Evolutionary conservation across 768 basidiomycete genomes (phyloP).

Genomic region (Leccinum rimulosum): DNA sequence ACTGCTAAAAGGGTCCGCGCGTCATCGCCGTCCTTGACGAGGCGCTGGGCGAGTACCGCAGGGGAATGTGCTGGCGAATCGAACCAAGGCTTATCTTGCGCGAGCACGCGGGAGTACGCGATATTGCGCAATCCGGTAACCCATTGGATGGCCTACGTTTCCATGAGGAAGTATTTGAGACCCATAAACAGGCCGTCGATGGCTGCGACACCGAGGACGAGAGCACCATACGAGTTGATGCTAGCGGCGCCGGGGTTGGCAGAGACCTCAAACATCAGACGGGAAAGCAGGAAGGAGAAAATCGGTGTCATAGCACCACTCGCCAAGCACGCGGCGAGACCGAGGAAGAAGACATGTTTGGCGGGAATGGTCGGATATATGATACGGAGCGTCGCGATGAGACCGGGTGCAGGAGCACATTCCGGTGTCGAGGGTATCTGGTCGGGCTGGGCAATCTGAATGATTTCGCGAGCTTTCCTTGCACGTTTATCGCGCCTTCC

Average conservation of each 20-base stretch:
- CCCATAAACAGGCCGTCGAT: conserved; percentile 75
- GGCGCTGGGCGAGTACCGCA: conserved; percentile 56
- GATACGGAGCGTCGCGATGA: conserved; percentile 43
- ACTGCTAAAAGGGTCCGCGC: conserved; percentile 40
- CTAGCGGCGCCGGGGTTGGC: conserved; percentile 61
- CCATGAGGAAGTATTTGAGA: conserved; percentile 79
- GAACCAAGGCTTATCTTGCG: conserved; percentile 87
- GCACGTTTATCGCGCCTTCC: no score
- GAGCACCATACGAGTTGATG: conserved; percentile 69
- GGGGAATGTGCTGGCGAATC: conserved; percentile 64
- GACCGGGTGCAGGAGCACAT: conserved; percentile 14
- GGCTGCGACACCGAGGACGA: conserved; percentile 72
- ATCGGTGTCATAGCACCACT: conserved; percentile 87
- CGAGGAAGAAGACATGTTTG: conserved; percentile 68
- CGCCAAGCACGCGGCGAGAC: conserved; percentile 63
- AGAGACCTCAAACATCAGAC: conserved; percentile 74
- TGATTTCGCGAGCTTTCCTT: no score
- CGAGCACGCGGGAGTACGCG: conserved; percentile 30
- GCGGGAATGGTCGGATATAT: conserved; percentile 72
- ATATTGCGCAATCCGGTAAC: conserved; percentile 57
- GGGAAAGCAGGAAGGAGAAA: conserved; percentile 88
- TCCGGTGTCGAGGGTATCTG: conserved; percentile 1
- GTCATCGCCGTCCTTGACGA: conserved; percentile 91
- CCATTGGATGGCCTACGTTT: conserved; percentile 73
- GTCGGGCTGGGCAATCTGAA: not conserved